phyloP scores from a whole-genome alignment of 257 asterid species.

The Orobanche coerulescens region DNA sequence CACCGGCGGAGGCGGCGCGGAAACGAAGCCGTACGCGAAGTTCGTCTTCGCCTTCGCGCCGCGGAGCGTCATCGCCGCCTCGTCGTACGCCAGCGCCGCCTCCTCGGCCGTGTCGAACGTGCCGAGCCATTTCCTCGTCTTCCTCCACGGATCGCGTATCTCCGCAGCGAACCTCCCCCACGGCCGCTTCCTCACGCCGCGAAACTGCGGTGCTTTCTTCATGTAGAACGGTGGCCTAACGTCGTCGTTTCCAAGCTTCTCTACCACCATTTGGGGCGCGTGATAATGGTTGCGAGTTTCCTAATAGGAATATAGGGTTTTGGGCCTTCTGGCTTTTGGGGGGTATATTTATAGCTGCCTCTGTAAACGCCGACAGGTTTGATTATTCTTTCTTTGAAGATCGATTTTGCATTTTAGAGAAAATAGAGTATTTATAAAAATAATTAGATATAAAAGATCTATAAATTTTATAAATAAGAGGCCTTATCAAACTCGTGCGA shows the following conservation, averaged over 20 bases:
- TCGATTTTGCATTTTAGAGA: too few relatives aligned
- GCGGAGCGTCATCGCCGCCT: slow-evolving; percentile 49
- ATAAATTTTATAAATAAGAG: too few relatives aligned
- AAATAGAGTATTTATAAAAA: too few relatives aligned
- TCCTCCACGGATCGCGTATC: slow-evolving; percentile 69
- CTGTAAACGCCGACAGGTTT: slow-evolving; percentile 23
- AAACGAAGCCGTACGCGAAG: slow-evolving; percentile 25
- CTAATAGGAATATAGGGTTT: slow-evolving; percentile 4
- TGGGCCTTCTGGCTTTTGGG: neutral
- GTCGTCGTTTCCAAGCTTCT: slow-evolving; percentile 12
- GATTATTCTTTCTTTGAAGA: slow-evolving; percentile 19
- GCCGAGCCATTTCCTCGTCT: slow-evolving; percentile 65
- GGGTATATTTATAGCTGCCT: slow-evolving; percentile 35
- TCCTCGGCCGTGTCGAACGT: slow-evolving; percentile 68
- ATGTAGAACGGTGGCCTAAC: slow-evolving; percentile 20
- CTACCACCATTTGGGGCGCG: slow-evolving; percentile 22
- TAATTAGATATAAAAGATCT: too few relatives aligned
- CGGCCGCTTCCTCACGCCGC: slow-evolving; percentile 66
- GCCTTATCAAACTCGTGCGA: too few relatives aligned
- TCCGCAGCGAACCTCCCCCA: slow-evolving; percentile 72
- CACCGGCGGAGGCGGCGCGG: slow-evolving; percentile 15
- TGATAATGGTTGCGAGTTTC: neutral
- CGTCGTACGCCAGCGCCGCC: slow-evolving; percentile 64
- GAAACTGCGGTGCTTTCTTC: slow-evolving; percentile 32
- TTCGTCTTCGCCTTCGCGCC: slow-evolving; percentile 63